A percentile compares a stretch with the other conserved stretches of the same genome.
These are phyloP conservation scores for Coniella lustricola DNA, from an alignment of 2,329 filamentous ascomycete species.

Conservation along the genomic window DNA sequence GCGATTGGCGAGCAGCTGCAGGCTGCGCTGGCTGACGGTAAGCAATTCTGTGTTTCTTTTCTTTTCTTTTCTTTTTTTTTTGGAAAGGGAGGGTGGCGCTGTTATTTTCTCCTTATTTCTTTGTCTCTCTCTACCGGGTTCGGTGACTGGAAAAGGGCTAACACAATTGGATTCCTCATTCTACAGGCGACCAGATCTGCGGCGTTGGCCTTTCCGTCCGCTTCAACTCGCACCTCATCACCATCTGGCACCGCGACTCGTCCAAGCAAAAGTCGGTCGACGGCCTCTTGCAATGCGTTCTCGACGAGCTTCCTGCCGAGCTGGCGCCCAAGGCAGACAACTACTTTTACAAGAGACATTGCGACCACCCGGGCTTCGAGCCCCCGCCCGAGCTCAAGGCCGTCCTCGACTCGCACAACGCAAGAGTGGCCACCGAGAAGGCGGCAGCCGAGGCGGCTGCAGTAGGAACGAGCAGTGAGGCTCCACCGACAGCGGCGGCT, in stretches of 20 bases:
- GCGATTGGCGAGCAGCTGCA: conserved; percentile 79
- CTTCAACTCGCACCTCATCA: conserved; percentile 49
- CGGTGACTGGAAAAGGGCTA: too few relatives aligned
- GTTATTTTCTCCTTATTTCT: too few relatives aligned
- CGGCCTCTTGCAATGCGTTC: conserved; percentile 62
- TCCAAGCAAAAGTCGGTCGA: conserved; percentile 74
- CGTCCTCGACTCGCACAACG: conserved; percentile 50
- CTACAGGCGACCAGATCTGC: conserved; percentile 73
- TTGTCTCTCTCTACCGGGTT: too few relatives aligned
- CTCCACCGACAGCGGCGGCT: background rate
- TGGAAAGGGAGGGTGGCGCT: too few relatives aligned
- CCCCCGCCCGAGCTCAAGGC: conserved; percentile 52
- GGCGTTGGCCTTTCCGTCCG: conserved; percentile 81
- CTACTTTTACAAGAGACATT: conserved; percentile 85
- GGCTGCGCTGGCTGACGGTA: conserved; percentile 63
- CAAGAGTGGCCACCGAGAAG: conserved; percentile 33
- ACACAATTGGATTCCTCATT: background rate
- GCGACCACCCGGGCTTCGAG: conserved; percentile 78
- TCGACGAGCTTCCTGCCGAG: conserved; percentile 66
- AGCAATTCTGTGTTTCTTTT: too few relatives aligned
- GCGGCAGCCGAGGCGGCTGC: conserved; percentile 18
- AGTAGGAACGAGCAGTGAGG: conserved; percentile 10
- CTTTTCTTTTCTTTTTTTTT: too few relatives aligned
- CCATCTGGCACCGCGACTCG: conserved; percentile 87
- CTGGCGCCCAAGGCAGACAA: conserved; percentile 63